Evolutionary conservation across 169 alveolate species (phyloP), one percentile per base, ranked within the genome.

Genomic region (Plasmodium adleri): DNA sequence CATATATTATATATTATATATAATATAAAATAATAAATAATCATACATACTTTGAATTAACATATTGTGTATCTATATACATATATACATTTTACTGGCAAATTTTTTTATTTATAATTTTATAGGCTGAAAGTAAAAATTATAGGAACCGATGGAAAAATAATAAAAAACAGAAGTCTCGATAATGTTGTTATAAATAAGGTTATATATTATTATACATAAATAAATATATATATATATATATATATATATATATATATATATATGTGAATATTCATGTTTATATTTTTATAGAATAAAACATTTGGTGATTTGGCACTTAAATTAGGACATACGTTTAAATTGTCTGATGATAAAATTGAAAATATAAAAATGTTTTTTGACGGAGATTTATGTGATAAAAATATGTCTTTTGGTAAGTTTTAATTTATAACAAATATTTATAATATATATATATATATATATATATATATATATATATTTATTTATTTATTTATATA

Each of bases 361-460:
- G 85, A 80, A 54, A 80, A 67, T n/a, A 80, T 80, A 6, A 80
- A 80, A 58, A 58, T 80, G n/a, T 80, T 67, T 43, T 80, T 80
- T 60, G 90, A 80, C 63, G 90, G 90, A 7, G 90, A 80, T 24
- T 80, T 80, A 66, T 80, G 90, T 26, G 73, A 80, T 56, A 68
- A 68, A 50, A 32, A 47, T 60, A 63, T 80, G 49, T 28, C 90
- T 5, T 80, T 80, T 80, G 73, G 90, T 80, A 80, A 39, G 7
- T 9, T 1, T 32, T 52, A 2, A 15, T 15, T 1, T 2, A 15
- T 56, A 13, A 56, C 5, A 56, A 10, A 56, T 56, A 52, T 24
- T 54, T 5, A 72, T 15, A 72, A 56, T 26, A 56, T 22, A 26
- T 28, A 72, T 72, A 15, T 20, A 26, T 28, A 15, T 32, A 13